Evolutionary conservation across 1,284 basidiomycete species (phyloP), one percentile per base, ranked within the genome.

Genomic region (Sanguinoderma infundibulare): DNA sequence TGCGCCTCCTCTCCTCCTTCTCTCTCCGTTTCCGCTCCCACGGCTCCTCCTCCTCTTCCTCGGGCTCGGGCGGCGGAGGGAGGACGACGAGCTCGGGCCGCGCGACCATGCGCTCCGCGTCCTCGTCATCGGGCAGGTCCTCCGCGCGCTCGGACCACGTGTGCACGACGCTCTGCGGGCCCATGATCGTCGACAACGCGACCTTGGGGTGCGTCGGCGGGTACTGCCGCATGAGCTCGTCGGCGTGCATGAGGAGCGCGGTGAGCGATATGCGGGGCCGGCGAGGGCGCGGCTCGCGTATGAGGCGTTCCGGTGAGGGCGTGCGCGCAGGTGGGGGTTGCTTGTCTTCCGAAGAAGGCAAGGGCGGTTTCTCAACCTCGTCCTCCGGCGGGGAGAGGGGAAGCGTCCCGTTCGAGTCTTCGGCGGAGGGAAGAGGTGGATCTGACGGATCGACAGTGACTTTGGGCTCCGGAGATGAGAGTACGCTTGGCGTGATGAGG

Each of bases 111-210:
- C 77, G 74, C 73, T 91, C 90, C 7, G 89, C 84, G 52, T 82
- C 84, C 62, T 83, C 79, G 64, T 88, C 87, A 0, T 70, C 67
- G 0, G 81, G 83, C 50, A 85, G 73, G 34, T 75, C 69, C 0
- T 69, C 39, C 0, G 72, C 67, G 50, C 75, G 69, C 64, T 83
- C 78, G 20, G 79, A 83, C 87, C 88, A 90, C 17, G 89, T 90
- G 68, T 79, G 77, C 67, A 83, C 73, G 30, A 74, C 81, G 66
- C 84, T 85, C 57, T 90, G 84, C 0, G 88, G 89, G 15, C 91
- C 92, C 80, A 93, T 85, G 53, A 90, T 89, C 26, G 79, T 76
- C 2, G 81, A 75, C n/a, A 92, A 74, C 9, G 67, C 73, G 20
- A 92, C 76, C 0, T 66, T 69, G 39, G 82, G 78, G 47, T 81